Evolutionary conservation across 495 filamentous ascomycete species (phyloP).

Genomic region (Daldinia caldariorum): DNA sequence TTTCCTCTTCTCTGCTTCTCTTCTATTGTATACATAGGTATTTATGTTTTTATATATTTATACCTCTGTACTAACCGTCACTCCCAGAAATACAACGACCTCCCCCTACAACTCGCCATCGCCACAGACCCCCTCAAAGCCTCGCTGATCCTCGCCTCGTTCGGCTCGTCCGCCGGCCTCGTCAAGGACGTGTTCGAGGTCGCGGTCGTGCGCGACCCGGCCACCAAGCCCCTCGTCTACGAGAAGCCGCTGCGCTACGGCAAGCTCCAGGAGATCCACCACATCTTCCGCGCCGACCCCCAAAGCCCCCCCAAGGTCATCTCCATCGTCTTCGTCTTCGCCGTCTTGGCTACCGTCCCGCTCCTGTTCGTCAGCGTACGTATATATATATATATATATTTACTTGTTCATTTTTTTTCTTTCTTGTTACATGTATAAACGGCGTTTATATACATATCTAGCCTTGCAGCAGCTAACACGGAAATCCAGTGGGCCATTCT

Average conservation of each 20-base stretch:
- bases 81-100: conserved; percentile 84
- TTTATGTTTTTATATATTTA: too few species aligned
- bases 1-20: not conserved
- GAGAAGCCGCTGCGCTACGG: conserved; percentile 80
- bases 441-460: not conserved
- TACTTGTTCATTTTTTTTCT: too few species aligned
- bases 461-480: conserved; percentile 18
- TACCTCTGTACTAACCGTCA: conserved; percentile 7
- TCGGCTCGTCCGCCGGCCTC: conserved; percentile 76
- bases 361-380: conserved; percentile 76
- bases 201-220: conserved; percentile 63
- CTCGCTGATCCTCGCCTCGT: conserved; percentile 84
- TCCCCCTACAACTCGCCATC: conserved; percentile 83
- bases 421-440: too few species aligned
- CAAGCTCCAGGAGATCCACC: conserved; percentile 84
- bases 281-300: conserved; percentile 85
- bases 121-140: conserved; percentile 73
- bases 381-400: too few species aligned
- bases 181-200: conserved; percentile 75
- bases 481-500: conserved; percentile 74
- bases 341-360: conserved; percentile 76
- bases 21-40: not conserved
- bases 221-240: conserved; percentile 66
- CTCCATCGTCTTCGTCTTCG: conserved; percentile 77
- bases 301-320: conserved; percentile 84